phyloP scores from a whole-genome alignment of 345 rosid genomes.

The Ceriops tagal region DNA sequence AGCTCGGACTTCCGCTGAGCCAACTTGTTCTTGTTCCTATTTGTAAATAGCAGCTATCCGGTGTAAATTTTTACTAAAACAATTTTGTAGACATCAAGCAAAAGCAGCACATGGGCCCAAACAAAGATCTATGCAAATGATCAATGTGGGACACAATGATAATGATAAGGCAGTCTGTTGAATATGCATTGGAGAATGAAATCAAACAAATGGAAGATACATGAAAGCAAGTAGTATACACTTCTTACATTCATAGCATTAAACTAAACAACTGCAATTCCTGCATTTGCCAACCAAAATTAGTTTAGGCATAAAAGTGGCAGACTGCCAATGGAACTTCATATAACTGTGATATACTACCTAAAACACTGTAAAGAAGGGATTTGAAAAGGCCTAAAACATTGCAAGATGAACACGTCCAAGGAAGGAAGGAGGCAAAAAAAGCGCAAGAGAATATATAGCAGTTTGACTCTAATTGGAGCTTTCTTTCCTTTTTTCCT shows the following conservation, averaged over 20 bases:
- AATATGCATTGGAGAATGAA: background rate
- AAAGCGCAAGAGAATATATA: background rate
- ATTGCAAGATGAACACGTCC: background rate
- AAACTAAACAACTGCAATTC: background rate
- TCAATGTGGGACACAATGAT: background rate
- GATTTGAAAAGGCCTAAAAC: background rate
- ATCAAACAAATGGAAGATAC: background rate
- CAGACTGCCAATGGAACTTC: too few species aligned
- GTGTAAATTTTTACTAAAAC: constrained; percentile 15
- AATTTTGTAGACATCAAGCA: background rate
- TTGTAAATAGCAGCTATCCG: constrained; percentile 25
- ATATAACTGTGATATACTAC: background rate
- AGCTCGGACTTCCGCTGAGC: constrained; percentile 85
- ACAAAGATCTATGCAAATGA: background rate
- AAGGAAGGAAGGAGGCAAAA: background rate
- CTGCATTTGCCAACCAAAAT: background rate
- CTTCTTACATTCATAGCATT: background rate
- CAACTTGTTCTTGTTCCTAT: constrained; percentile 81
- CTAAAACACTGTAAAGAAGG: background rate
- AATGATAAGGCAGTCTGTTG: background rate
- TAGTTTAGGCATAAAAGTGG: background rate
- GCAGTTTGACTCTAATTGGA: too few species aligned
- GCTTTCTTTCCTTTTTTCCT: too few species aligned
- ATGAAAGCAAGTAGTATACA: background rate
- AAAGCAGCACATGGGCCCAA: background rate